Evolutionary conservation across 805 yeast species (phyloP), one percentile per base, ranked within the genome.

Genomic region (Ogataea saltuana): DNA sequence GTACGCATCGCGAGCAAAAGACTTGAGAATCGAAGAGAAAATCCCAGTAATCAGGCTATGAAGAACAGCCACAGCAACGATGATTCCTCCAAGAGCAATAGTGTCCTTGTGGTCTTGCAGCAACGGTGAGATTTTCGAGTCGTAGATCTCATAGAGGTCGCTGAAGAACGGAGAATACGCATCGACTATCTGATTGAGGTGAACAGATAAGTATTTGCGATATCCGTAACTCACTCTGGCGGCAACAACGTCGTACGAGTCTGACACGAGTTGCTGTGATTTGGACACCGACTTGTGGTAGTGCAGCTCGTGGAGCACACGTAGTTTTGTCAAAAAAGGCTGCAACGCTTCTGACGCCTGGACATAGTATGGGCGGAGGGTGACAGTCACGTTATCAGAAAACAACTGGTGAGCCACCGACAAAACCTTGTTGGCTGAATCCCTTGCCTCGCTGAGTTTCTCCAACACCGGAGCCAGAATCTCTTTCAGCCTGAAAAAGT

Each of bases 1-100:
- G 38, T 55, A 53, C 3, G 58, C 52, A 39, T 61, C 65, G 25
- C 46, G 50, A 12, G 53, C 48, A 22, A 60, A 49, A 1, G 46
- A 17, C 34, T 34, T 55, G 10, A 60, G 44, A 7, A 52, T 4
- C 5, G 50, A 28, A 6, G 48, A 25, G 10, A 48, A 29, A 7
- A 41, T 17, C 13, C 39, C 46, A 18, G 58, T 48, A 5, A 50
- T 15, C n/a, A 50, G 16, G 20, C 44, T 32, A n/a, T 45, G 47
- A 16, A 49, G 34, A 12, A 49, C 38, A 10, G 48, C 44, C 6
- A 46, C 41, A 15, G 45, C 39, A 20, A 54, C 12, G 13, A 54
- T 31, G 12, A 43, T 47, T 1, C 47, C 35, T 3, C 33, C 39
- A n/a, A 52, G 16, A 10, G 50, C 44, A 16, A 53, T 36, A 8